These are phyloP conservation scores for Gossypium thurberi DNA, from an alignment of 345 rosid genomes.

Conservation along the genomic window DNA sequence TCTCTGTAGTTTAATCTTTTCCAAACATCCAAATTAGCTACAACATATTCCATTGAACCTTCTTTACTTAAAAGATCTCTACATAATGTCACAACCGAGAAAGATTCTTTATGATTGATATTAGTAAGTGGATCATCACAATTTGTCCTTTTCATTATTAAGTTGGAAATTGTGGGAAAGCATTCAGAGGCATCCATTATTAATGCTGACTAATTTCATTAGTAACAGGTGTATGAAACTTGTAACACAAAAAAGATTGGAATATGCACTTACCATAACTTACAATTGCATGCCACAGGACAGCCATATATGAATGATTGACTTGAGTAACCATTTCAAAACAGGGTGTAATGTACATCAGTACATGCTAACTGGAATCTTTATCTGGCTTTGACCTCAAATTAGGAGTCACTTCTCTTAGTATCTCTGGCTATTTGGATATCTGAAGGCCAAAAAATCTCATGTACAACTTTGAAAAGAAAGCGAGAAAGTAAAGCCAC, in stretches of 20 bases:
- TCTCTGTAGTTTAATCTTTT: neutral
- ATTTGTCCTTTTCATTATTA: neutral
- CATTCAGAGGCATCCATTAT: neutral
- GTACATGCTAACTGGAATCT: conserved; percentile 35
- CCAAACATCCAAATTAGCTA: neutral
- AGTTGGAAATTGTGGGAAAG: neutral
- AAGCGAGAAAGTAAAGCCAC: conserved; percentile 67
- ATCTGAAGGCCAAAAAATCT: conserved; percentile 66
- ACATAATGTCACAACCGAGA: neutral
- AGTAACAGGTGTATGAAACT: neutral
- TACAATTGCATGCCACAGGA: conserved; percentile 21
- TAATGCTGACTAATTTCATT: neutral
- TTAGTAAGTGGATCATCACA: neutral
- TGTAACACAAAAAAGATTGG: neutral
- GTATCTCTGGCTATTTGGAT: conserved; percentile 61
- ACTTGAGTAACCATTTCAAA: conserved; percentile 14
- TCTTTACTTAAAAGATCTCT: neutral
- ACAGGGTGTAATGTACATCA: conserved; percentile 7
- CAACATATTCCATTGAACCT: neutral
- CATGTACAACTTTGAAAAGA: conserved; percentile 51
- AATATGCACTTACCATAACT: conserved; percentile 10
- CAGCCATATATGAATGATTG: conserved; percentile 16
- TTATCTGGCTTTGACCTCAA: conserved; percentile 23
- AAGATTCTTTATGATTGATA: neutral
- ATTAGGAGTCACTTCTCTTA: conserved; percentile 24